Base-by-base conservation (phyloP, 2,329 filamentous ascomycete species). In the Aspergillus candidus region DNA sequence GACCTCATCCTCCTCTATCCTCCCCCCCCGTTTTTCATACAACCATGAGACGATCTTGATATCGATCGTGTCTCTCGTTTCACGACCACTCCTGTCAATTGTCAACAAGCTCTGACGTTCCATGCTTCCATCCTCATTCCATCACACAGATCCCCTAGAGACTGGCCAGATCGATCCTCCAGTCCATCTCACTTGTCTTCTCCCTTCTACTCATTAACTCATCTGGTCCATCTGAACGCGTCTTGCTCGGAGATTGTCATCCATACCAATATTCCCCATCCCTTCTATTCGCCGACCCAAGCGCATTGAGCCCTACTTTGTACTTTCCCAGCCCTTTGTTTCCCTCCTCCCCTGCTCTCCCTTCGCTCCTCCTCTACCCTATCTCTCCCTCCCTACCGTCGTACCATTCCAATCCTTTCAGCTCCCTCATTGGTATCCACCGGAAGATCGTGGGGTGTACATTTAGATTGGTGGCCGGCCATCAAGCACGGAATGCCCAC, bases 101-200 rank as follows among this genome's bases (percentile, higher is more conserved):
- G 37, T 29, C 29, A 39, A 14, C 37, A 11, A 6, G 11, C 35
- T 12, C 12, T 2, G 22, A 27, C 22, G 22, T 27, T 27, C 22
- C 7, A 27, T 27, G 22, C 22, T 27, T 27, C 22, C 22, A 27
- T 27, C 22, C 22, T 27, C 22, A 27, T 27, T 27, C 22, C 6
- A 27, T 27, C 8, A 6, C 3, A 27, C 22, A 27, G 22, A 27
- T 18, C 18, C 6, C 18, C 18, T 18, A 18, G 3, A 18, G 18
- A 18, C 18, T 18, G 18, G 18, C 38, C 35, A 40, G 35, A 38
- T 33, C 44, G 15, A 15, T 15, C 15, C 15, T 15, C 29, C 32
- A 14, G 27, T 41, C n/a, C 45, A 36, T 29, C 15, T 32, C 30
- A 32, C 34, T 33, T 40, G 34, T 34, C 39, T 38, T 47, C 49